These are phyloP conservation scores for Penicillium palitans DNA, from an alignment of 2,329 filamentous ascomycete species.

Conservation along the genomic window DNA sequence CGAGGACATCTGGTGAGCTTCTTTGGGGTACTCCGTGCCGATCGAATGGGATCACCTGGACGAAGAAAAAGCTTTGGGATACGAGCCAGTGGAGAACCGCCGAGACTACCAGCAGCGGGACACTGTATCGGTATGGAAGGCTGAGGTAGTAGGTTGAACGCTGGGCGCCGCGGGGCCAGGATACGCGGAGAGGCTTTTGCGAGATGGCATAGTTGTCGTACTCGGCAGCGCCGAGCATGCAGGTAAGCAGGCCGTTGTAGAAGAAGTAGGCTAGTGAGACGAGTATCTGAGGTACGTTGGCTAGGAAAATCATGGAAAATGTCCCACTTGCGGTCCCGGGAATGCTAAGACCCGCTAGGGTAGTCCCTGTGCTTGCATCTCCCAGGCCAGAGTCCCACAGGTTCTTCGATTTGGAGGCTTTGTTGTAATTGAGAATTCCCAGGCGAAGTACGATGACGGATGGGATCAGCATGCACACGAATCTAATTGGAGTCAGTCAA, in stretches of 20 bases:
- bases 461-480: background rate
- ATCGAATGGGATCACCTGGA: background rate
- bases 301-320: background rate
- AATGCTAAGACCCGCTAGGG: background rate
- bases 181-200: slow-evolving; percentile 47
- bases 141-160: slow-evolving; percentile 47
- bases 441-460: background rate
- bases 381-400: background rate
- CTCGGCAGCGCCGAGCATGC: slow-evolving; percentile 50
- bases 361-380: background rate
- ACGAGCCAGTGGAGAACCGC: slow-evolving; percentile 49
- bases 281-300: slow-evolving; percentile 36
- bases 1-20: background rate
- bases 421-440: background rate
- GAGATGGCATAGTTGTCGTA: slow-evolving; percentile 43
- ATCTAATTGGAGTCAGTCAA: background rate
- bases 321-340: background rate
- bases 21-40: background rate
- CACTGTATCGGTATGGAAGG: slow-evolving; percentile 45
- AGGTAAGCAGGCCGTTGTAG: slow-evolving; percentile 42
- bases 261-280: slow-evolving; percentile 35
- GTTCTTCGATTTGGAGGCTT: background rate
- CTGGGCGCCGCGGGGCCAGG: slow-evolving; percentile 43
- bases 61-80: slow-evolving; percentile 46
- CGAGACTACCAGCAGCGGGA: slow-evolving; percentile 39